Percentiles rank a stretch among this genome's conserved stretches.
Evolutionary conservation across 352 stramenopile genomes (phyloP).

Genomic region (Thraustotheca clavata): DNA sequence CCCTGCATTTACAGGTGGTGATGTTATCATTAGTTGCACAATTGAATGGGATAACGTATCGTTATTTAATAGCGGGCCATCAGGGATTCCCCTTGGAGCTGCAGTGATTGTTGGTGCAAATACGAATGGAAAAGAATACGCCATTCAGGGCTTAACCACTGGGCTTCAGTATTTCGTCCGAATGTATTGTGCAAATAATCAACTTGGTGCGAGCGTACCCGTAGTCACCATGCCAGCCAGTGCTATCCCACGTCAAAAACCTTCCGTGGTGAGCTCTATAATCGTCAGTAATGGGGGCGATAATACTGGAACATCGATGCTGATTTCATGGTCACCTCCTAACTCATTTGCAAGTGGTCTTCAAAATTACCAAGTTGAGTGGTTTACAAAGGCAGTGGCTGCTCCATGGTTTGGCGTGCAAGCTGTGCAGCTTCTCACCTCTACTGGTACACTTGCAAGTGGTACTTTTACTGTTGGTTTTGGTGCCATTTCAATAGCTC

Average conservation of each 20-base stretch:
- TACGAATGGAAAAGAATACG: slow-evolving; percentile 29
- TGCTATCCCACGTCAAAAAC: slow-evolving; percentile 65
- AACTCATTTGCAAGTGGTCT: slow-evolving; percentile 8
- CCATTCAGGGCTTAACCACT: slow-evolving; percentile 41
- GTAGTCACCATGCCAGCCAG: slow-evolving; percentile 36
- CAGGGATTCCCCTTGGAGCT: slow-evolving; percentile 40
- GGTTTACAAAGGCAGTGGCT: slow-evolving; percentile 47
- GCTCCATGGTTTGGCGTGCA: slow-evolving; percentile 49
- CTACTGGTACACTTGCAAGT: slow-evolving; percentile 35
- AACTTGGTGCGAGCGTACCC: slow-evolving; percentile 37
- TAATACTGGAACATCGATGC: slow-evolving; percentile 33
- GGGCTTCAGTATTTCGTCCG: slow-evolving; percentile 51
- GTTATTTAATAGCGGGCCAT: slow-evolving; percentile 62
- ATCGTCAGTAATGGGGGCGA: background rate
- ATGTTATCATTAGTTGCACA: slow-evolving; percentile 77
- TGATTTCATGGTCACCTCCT: slow-evolving; percentile 43
- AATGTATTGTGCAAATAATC: slow-evolving; percentile 56
- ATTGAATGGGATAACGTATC: slow-evolving; percentile 85
- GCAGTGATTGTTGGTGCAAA: slow-evolving; percentile 27
- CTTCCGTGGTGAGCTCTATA: slow-evolving; percentile 10
- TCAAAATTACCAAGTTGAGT: slow-evolving; percentile 51
- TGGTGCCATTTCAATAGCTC: slow-evolving; percentile 21
- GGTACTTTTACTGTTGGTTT: slow-evolving; percentile 65
- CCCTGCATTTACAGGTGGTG: slow-evolving; percentile 81
- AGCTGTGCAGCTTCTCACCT: slow-evolving; percentile 45